Evolutionary conservation across 202 grass and related monocot genomes (phyloP), one percentile per base, ranked within the genome.

Genomic region (Setaria italica): DNA sequence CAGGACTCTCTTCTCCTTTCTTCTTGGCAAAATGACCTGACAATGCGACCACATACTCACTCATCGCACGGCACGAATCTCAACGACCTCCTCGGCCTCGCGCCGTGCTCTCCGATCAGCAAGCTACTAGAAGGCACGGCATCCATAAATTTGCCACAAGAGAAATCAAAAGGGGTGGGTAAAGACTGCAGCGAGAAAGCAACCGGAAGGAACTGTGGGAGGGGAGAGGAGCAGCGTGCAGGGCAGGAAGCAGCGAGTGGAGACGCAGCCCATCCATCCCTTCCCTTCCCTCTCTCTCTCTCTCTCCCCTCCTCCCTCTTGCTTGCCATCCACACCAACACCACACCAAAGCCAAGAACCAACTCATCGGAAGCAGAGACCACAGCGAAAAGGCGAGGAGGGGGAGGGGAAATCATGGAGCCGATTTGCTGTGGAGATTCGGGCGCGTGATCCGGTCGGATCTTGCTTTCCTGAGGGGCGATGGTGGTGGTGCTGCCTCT

Each of bases 371-470:
- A 50, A 53, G 19, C 43, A 66, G 87, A 74, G 74, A 74, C 62
- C 81, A 91, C 79, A 66, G 30, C 60, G 30, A 79, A 92, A 72
- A 71, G 80, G 17, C 2, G 82, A 78, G 1, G 47, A 1, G 7
- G 3, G 14, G 14, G 34, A 85, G 83, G 54, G 56, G 75, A 86
- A 80, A 84, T 71, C 79, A 90, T 90, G 88, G 88, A 90, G 81
- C 48, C 89, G 86, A 90, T 92, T 90, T 74, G 90, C 89, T 89
- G 77, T 81, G 87, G 87, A 82, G 94, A 94, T 97, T 92, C 89
- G 90, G 87, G 13, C 55, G 60, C 66, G 89, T 94, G 90, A 94
- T 97, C 83, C 62, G 92, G 92, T 97, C 92, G 88, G 92, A 85
- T 97, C 90, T 87, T 81, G 90, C 87, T 97, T 94, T 97, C 88